phyloP scores from a whole-genome alignment of 1,284 basidiomycete species.

The Coniophora puteana region DNA sequence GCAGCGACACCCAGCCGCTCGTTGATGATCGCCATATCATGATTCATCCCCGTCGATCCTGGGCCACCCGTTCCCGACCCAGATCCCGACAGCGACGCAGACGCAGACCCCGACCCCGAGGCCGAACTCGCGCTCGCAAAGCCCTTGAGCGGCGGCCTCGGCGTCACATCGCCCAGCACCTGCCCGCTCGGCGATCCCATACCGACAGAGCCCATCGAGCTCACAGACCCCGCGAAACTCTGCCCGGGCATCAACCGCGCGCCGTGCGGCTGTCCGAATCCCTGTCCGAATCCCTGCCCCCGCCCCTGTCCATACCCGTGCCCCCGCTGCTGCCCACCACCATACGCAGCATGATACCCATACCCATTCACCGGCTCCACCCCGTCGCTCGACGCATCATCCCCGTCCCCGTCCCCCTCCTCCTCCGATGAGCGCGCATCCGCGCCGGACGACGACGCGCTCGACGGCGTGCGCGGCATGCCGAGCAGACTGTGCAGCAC shows the following conservation, averaged over 20 bases:
- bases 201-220: slow-evolving; percentile 9
- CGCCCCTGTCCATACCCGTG: too few relatives aligned
- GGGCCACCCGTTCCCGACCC: too few relatives aligned
- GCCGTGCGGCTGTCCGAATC: slow-evolving; percentile 25
- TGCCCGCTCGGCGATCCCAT: slow-evolving; percentile 11
- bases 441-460: slow-evolving; percentile 46
- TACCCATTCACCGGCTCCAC: slow-evolving; percentile 17
- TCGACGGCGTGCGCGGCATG: slow-evolving; percentile 43
- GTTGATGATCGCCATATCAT: slow-evolving; percentile 28
- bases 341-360: too few relatives aligned
- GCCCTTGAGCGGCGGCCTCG: slow-evolving; percentile 37
- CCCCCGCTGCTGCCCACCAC: too few relatives aligned
- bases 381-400: slow-evolving; percentile 49
- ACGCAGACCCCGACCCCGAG: not conserved
- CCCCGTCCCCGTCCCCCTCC: slow-evolving; percentile 67
- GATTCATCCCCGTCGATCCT: too few relatives aligned
- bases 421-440: slow-evolving; percentile 44
- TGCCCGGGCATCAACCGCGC: too few relatives aligned
- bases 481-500: slow-evolving; percentile 59
- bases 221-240: too few relatives aligned
- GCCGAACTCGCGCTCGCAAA: too few relatives aligned
- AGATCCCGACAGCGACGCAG: too few relatives aligned
- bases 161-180: slow-evolving; percentile 46
- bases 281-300: slow-evolving; percentile 26
- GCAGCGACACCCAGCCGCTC: slow-evolving; percentile 24